Evolutionary conservation across 1,139 yeast genomes (phyloP), one percentile per base, ranked within the genome.

Genomic region (Candida sanyaensis): DNA sequence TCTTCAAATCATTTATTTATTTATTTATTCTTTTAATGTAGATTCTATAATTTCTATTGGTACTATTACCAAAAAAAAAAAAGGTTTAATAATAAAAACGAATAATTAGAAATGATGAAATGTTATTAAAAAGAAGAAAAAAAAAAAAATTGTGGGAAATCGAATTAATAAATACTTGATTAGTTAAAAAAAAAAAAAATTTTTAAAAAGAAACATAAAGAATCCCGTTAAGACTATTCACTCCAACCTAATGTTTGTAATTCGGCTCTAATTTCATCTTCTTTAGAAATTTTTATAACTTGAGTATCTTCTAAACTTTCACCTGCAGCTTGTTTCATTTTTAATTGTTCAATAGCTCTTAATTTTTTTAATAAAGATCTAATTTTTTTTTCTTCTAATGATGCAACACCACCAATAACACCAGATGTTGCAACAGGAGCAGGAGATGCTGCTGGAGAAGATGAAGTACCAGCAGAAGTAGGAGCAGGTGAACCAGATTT

Each of bases 291-390:
- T 71, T 95, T 95, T 63, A 89, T 78, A 37, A 90, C 73, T 72
- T 93, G 99, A 30, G 98, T 93, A 61, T 87, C 96, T 69, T 93
- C 99, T 55, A 93, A 79, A 52, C 84, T 77, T 55, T 91, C 97
- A 44, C 96, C 96, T 45, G 74, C 75, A 17, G 88, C 89, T 69
- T 88, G 93, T 63, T 92, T 88, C 77, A 81, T 81, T 68, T 92
- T 92, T 61, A 95, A 80, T 45, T 84, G 84, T 66, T 92, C 96
- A 57, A 93, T 93, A 11, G 99, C 98, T 62, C 98, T 81, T 56
- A 93, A 78, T 70, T 95, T 95, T 74, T 93, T 93, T 66, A 92
- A 78, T 63, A 93, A 78, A 26, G 96, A 85, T 64, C 99, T 82
- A 55, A 90, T 86, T 69, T 91, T 91, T 77, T 92, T 93, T 59